Evolutionary conservation across 495 filamentous ascomycete genomes (phyloP).

Genomic region (Penicillium crystallinum): DNA sequence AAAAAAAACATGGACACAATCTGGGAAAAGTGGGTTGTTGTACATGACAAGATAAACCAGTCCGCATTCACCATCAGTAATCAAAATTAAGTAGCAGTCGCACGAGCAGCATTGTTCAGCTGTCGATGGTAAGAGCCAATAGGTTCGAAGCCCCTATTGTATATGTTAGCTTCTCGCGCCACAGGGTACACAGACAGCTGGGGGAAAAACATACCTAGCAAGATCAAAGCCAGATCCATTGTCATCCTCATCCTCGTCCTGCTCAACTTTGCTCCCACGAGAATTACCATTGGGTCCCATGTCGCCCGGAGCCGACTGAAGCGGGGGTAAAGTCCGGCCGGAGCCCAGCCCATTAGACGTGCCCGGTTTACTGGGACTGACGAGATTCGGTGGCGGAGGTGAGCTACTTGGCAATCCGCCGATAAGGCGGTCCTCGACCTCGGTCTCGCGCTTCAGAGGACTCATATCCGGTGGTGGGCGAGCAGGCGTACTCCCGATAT

Average conservation of each 20-base stretch:
- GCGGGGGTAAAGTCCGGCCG: constrained; percentile 33
- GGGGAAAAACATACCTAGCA: constrained; percentile 49
- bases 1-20: constrained; percentile 2
- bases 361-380: constrained; percentile 43
- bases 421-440: constrained; percentile 38
- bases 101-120: constrained; percentile 41
- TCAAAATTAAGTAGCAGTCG: constrained; percentile 20
- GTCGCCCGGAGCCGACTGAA: constrained; percentile 25
- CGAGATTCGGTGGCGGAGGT: constrained; percentile 48
- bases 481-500: constrained; percentile 70
- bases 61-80: not conserved
- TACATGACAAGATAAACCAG: constrained; percentile 13
- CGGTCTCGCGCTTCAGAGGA: constrained; percentile 49
- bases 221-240: constrained; percentile 61
- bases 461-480: constrained; percentile 57
- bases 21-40: constrained; percentile 15
- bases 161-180: constrained; percentile 19
- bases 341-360: constrained; percentile 32
- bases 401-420: constrained; percentile 63
- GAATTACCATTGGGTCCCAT: constrained; percentile 6
- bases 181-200: not conserved
- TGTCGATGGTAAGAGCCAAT: constrained; percentile 63
- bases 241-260: constrained; percentile 48
- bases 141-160: constrained; percentile 60
- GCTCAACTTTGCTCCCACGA: constrained; percentile 7